phyloP scores from a whole-genome alignment of 495 filamentous ascomycete species.

The Ramalina intermedia region DNA sequence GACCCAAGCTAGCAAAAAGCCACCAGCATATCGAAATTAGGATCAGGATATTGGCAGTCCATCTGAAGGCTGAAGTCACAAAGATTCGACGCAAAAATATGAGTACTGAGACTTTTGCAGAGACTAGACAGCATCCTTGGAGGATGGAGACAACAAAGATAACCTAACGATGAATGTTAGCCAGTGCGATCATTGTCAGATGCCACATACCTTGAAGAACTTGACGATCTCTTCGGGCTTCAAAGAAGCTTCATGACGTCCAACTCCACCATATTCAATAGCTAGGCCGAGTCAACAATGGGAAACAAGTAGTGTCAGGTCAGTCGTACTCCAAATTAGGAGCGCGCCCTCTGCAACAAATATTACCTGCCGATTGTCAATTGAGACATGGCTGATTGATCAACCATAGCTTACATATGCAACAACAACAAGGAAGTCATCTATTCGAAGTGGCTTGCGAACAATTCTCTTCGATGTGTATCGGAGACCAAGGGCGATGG shows the following conservation, averaged over 20 bases:
- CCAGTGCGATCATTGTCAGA: background rate
- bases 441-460: background rate
- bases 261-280: too few relatives aligned
- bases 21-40: conserved; percentile 3
- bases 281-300: too few relatives aligned
- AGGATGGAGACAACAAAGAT: background rate
- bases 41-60: background rate
- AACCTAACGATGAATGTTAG: background rate
- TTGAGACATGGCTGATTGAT: background rate
- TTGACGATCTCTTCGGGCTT: background rate
- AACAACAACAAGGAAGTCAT: background rate
- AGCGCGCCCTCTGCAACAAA: too few relatives aligned
- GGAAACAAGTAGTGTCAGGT: too few relatives aligned
- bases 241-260: background rate
- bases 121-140: background rate
- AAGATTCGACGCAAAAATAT: conserved; percentile 5
- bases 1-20: background rate
- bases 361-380: background rate
- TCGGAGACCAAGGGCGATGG: background rate
- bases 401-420: background rate
- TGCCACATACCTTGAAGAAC: background rate
- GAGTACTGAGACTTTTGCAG: background rate
- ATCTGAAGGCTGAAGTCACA: background rate
- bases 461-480: background rate
- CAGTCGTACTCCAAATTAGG: too few relatives aligned